Evolutionary conservation across 805 yeast genomes (phyloP).

Genomic region (Saccharomycopsis malanga): DNA sequence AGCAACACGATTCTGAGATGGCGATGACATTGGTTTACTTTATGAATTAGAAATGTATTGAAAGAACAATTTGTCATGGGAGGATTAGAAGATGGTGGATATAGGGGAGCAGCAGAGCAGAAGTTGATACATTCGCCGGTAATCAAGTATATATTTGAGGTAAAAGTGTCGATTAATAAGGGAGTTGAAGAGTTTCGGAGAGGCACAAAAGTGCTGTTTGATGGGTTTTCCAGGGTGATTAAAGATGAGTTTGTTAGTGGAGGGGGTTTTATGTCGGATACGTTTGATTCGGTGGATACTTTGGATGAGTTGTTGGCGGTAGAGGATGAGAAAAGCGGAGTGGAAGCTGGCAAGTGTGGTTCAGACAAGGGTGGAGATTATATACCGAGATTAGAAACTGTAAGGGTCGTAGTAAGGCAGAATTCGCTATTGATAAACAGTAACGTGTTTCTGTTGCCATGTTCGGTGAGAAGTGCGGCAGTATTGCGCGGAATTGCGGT

Average conservation of each 20-base stretch:
- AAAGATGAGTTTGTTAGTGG: not conserved
- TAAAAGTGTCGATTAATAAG: slow-evolving; percentile 5
- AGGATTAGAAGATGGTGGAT: not conserved
- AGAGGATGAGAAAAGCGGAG: slow-evolving; percentile 1
- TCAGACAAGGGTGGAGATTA: no score
- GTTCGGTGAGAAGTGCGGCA: slow-evolving; percentile 6
- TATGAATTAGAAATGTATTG: not conserved
- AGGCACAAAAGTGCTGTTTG: not conserved
- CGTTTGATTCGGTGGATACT: slow-evolving; percentile 15
- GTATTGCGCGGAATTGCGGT: not conserved
- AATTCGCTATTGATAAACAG: slow-evolving; percentile 2
- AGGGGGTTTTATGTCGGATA: slow-evolving; percentile 4
- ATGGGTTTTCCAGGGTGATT: not conserved
- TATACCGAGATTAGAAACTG: not conserved
- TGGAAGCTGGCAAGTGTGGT: no score
- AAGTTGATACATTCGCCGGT: slow-evolving; percentile 14
- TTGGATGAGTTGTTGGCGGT: slow-evolving; percentile 16
- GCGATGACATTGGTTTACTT: no score
- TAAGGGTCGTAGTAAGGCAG: slow-evolving; percentile 4
- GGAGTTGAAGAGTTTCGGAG: not conserved
- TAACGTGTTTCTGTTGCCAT: slow-evolving; percentile 7
- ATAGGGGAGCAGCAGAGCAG: slow-evolving; percentile 2
- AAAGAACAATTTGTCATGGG: not conserved
- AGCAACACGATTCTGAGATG: no score
- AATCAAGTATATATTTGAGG: slow-evolving; percentile 10